Evolutionary conservation across 805 yeast species (phyloP), one percentile per base, ranked within the genome.

Genomic region (Dipodascopsis tothii): DNA sequence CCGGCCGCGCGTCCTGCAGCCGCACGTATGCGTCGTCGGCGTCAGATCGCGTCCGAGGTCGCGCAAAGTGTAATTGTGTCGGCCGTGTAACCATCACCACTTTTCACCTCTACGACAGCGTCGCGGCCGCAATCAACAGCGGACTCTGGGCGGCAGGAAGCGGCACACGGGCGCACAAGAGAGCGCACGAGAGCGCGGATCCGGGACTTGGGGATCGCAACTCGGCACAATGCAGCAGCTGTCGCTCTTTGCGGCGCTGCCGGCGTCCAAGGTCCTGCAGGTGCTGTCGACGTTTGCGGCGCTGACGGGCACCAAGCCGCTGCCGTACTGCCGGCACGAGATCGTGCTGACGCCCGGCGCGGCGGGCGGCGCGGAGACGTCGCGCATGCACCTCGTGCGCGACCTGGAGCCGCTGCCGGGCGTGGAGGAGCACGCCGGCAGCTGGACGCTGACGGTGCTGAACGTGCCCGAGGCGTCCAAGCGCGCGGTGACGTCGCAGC

Each of bases 381-480:
- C 53, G n/a, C 21, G 53, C 34, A 46, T 49, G 19, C 43, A 45
- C 18, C 46, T 41, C 14, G 35, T 25, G 14, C 30, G 53, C 2
- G 44, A 42, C 20, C 14, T 48, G 19, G 18, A 40, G 17, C 22
- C 25, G 14, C 9, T 30, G 14, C 4, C 21, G 37, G 14, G 21
- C 34, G 18, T 30, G 18, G 21, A 33, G n/a, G 27, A 28, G 18
- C 7, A 35, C 21, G 35, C 4, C 16, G 36, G 22, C 18, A 19
- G 16, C n/a, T 62, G 67, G 67, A 44, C 51, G 4, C 40, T 65
- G 33, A 55, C 56, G 18, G 49, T 63, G 22, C 46, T 50, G 17
- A 67, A 65, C 41, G 57, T 64, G 35, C 70, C 70, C 2, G 70
- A 66, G 48, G 62, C 69, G 1, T 68, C 68, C 21, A 58, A 60